Evolutionary conservation across 306 rosid species (phyloP).

Genomic region (Vicia sativa): DNA sequence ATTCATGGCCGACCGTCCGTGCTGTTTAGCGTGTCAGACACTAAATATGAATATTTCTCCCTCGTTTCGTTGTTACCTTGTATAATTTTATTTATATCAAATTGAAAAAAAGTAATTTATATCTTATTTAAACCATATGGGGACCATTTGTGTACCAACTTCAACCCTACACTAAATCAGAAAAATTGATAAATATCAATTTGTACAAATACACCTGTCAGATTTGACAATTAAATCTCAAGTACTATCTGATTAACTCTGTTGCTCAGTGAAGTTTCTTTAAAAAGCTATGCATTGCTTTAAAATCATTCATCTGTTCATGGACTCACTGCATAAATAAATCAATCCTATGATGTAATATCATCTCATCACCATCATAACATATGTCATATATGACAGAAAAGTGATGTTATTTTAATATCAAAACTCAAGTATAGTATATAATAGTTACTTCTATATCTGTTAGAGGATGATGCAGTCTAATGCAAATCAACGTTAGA

Average conservation of each 20-base stretch:
- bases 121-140: constrained; percentile 16
- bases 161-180: not conserved
- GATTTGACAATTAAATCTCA: constrained; percentile 26
- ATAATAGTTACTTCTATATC: no score
- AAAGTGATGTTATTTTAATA: no score
- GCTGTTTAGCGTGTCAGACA: no score
- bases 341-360: constrained; percentile 13
- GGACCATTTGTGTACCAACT: constrained; percentile 23
- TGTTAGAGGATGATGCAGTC: no score
- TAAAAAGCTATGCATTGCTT: constrained; percentile 37
- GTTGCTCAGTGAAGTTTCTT: constrained; percentile 5
- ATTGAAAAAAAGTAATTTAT: not conserved
- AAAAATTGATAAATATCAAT: constrained; percentile 14
- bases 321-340: constrained; percentile 12
- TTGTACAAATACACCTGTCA: constrained; percentile 36
- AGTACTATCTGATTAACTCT: constrained; percentile 2
- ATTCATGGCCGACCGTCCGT: constrained; percentile 27
- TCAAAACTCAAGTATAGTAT: no score
- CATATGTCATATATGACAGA: not conserved
- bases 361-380: not conserved
- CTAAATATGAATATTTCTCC: no score
- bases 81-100: no score
- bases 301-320: constrained; percentile 21
- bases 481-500: no score
- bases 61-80: no score